Conservation (phyloP, 305 asterid species). For the Solanum hybrid region DNA sequence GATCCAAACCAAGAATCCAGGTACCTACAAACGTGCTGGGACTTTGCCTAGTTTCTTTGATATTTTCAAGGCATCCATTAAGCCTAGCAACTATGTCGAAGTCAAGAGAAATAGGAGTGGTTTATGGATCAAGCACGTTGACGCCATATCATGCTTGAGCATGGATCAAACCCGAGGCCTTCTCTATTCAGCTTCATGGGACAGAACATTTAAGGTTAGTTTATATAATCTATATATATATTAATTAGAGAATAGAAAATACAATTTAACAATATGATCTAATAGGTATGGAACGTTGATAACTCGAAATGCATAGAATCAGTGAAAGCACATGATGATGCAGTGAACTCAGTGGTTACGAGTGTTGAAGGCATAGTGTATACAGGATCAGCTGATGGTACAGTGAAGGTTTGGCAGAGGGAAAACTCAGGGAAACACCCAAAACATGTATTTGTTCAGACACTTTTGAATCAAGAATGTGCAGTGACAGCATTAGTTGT, state of each 20-base stretch:
- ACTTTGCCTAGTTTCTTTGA: conserved; percentile 47
- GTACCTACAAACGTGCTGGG: conserved; percentile 36
- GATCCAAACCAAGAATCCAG: conserved; percentile 11
- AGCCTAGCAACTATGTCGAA: conserved; percentile 40
- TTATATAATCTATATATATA: neutral
- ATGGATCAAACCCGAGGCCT: conserved; percentile 27
- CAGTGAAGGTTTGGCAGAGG: conserved; percentile 45
- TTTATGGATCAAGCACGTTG: conserved; percentile 47
- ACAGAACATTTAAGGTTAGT: conserved; percentile 33
- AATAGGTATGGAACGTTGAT: conserved; percentile 35
- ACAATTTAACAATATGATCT: neutral
- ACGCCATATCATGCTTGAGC: conserved; percentile 48
- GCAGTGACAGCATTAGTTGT: conserved; percentile 61
- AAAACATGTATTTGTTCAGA: conserved; percentile 18
- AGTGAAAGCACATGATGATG: conserved; percentile 57
- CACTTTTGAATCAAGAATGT: conserved; percentile 36
- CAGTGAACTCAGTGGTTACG: conserved; percentile 47
- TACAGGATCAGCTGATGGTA: conserved; percentile 66
- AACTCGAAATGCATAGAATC: conserved; percentile 51
- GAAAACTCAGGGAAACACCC: conserved; percentile 21
- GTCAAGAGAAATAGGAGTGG: conserved; percentile 28
- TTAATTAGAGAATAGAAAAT: neutral
- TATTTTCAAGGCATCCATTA: conserved; percentile 42
- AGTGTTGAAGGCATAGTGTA: conserved; percentile 32
- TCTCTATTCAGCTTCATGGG: conserved; percentile 63